A percentile compares a stretch with the other conserved stretches of the same genome.
phyloP scores from a whole-genome alignment of 129 eudicot genomes.

The Oenanthe sinensis region DNA sequence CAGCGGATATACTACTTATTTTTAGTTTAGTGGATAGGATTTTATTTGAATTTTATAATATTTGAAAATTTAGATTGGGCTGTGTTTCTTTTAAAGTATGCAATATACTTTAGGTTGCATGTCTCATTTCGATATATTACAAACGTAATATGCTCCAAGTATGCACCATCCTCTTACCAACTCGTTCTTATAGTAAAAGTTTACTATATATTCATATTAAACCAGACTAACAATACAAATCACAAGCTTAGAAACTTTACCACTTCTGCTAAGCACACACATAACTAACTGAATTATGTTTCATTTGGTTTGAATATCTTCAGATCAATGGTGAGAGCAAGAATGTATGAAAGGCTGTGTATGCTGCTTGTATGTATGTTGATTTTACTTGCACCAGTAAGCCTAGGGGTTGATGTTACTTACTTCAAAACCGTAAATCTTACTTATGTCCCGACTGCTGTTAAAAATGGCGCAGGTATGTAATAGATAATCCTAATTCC shows the following conservation, averaged over 20 bases:
- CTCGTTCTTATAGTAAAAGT: background rate
- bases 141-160: too few relatives aligned
- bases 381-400: background rate
- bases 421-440: slow-evolving; percentile 2
- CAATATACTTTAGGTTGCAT: background rate
- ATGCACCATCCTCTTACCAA: background rate
- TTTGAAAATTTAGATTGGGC: too few relatives aligned
- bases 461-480: slow-evolving; percentile 2
- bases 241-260: too few relatives aligned
- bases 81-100: too few relatives aligned
- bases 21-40: too few relatives aligned
- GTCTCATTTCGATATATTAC: background rate
- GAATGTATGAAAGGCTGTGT: background rate
- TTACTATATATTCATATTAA: background rate
- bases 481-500: background rate
- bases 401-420: background rate
- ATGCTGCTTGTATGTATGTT: background rate
- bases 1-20: too few relatives aligned
- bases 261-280: background rate
- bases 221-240: background rate
- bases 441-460: background rate
- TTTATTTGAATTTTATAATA: too few relatives aligned
- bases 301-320: background rate
- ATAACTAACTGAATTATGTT: background rate
- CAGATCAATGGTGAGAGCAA: background rate